Conservation (phyloP, 23 red algal species). For the Chondrus crispus region DNA sequence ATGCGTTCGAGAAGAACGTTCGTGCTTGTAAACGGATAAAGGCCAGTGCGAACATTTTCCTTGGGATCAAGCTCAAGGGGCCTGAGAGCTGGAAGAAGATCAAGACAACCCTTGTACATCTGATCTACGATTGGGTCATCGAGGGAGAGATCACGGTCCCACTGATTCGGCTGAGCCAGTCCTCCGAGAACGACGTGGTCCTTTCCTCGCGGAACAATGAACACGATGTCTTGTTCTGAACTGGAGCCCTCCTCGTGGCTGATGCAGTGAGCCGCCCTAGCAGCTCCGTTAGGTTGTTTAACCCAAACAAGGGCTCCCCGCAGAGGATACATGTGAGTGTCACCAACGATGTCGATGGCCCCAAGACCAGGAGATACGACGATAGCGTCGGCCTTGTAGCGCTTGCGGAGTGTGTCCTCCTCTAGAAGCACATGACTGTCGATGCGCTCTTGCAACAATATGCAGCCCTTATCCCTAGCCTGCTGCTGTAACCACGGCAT, state of each 20-base stretch:
- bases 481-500: background rate
- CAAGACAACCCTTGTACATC: slow-evolving; percentile 17
- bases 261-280: slow-evolving; percentile 2
- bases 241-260: slow-evolving; percentile 8
- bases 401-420: background rate
- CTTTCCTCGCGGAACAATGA: slow-evolving; percentile 46
- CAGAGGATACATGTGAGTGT: slow-evolving; percentile 27
- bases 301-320: slow-evolving; percentile 61
- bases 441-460: background rate
- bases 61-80: slow-evolving; percentile 40
- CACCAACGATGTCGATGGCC: background rate
- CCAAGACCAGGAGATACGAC: background rate
- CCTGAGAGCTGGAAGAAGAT: slow-evolving; percentile 61
- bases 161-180: slow-evolving; percentile 47
- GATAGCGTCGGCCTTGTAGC: background rate
- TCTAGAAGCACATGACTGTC: background rate
- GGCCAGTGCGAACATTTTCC: background rate
- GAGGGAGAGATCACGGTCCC: slow-evolving; percentile 29
- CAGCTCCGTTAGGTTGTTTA: slow-evolving; percentile 10
- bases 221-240: slow-evolving; percentile 32
- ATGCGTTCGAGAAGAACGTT: slow-evolving; percentile 1
- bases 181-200: slow-evolving; percentile 57
- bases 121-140: slow-evolving; percentile 16
- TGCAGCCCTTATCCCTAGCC: background rate
- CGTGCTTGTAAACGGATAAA: background rate